Conservation (phyloP, 1,284 basidiomycete species). For the Apiotrichum brassicae region DNA sequence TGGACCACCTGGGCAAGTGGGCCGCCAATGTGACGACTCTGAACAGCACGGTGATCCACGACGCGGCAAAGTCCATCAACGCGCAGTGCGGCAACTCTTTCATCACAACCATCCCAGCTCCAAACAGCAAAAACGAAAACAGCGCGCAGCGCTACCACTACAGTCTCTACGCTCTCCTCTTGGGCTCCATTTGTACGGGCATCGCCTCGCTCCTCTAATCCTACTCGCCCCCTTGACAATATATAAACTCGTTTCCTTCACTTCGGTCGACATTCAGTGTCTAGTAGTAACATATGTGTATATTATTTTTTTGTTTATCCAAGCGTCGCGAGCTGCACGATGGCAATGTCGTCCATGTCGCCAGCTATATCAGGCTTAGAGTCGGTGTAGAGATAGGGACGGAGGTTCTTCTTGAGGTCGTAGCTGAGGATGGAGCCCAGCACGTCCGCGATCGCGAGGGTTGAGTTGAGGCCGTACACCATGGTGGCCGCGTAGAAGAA, state of each 20-base stretch:
- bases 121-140: not conserved
- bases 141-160: no score
- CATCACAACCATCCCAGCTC: not conserved
- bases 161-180: no score
- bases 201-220: not conserved
- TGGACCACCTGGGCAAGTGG: conserved; percentile 28
- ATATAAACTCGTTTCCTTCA: no score
- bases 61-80: conserved; percentile 31
- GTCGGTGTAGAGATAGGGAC: no score
- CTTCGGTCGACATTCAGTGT: no score
- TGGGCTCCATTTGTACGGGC: no score
- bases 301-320: no score
- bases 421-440: conserved; percentile 55
- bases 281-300: no score
- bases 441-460: conserved; percentile 72
- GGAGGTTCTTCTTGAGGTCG: conserved; percentile 1
- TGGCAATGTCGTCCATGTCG: not conserved
- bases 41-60: conserved; percentile 30
- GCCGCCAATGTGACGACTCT: conserved; percentile 26
- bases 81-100: conserved; percentile 32
- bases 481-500: conserved; percentile 96
- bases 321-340: conserved; percentile 12
- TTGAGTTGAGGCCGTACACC: conserved; percentile 84
- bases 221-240: no score
- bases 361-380: no score